These are phyloP conservation scores for Skeletonema costatum DNA, from an alignment of 108 stramenopile species.

Conservation along the genomic window DNA sequence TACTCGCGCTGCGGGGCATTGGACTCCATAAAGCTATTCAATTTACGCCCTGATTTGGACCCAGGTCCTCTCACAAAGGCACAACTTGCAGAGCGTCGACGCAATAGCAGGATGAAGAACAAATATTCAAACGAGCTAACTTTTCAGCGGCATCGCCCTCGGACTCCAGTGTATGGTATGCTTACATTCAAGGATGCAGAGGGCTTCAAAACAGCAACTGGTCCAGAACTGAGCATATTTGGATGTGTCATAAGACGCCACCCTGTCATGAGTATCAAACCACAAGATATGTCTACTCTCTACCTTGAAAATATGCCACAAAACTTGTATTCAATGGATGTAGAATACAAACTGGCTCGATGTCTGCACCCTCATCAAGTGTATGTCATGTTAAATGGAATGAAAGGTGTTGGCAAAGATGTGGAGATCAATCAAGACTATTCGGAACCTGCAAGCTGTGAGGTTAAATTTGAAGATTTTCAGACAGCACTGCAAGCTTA, in stretches of 20 bases:
- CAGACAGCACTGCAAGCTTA: conserved; percentile 64
- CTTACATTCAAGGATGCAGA: conserved; percentile 57
- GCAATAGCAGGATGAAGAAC: conserved; percentile 29
- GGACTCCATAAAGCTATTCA: conserved; percentile 66
- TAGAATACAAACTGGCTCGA: conserved; percentile 65
- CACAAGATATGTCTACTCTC: conserved; percentile 56
- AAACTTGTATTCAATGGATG: conserved; percentile 52
- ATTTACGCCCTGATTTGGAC: conserved; percentile 75
- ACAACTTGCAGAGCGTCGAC: conserved; percentile 45
- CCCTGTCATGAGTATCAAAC: conserved; percentile 60
- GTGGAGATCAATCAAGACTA: conserved; percentile 12
- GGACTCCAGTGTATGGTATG: conserved; percentile 79
- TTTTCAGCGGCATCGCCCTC: conserved; percentile 49
- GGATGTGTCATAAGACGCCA: conserved; percentile 78
- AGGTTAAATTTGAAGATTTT: conserved; percentile 69
- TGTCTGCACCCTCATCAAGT: conserved; percentile 61
- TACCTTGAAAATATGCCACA: conserved; percentile 71
- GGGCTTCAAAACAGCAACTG: conserved; percentile 52
- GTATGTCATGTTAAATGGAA: conserved; percentile 59
- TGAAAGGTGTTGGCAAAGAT: conserved; percentile 32
- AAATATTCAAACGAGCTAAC: conserved; percentile 1
- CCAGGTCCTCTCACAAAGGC: conserved; percentile 65
- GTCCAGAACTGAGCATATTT: conserved; percentile 68
- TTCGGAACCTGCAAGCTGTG: conserved; percentile 54
- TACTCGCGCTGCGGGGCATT: conserved; percentile 76